Percentiles rank a stretch among this genome's conserved stretches.
These are phyloP conservation scores for Pseudogymnoascus destructans DNA, from an alignment of 2,329 filamentous ascomycete genomes.

Conservation along the genomic window DNA sequence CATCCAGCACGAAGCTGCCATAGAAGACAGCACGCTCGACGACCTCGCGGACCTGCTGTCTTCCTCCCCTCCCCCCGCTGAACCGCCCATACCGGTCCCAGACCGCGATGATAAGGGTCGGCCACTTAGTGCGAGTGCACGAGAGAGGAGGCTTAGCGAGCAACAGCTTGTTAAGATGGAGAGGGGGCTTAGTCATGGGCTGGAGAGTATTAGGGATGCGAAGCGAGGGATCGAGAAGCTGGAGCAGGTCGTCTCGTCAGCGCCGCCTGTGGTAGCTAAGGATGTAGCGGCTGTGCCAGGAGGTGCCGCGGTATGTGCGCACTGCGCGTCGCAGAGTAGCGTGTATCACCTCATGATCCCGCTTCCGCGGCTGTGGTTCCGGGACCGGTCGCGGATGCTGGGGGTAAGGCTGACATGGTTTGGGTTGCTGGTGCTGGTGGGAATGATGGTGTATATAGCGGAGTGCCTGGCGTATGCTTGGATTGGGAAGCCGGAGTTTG, in stretches of 20 bases:
- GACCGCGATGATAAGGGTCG: constrained; percentile 17
- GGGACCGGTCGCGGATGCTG: constrained; percentile 11
- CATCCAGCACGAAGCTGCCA: constrained; percentile 20
- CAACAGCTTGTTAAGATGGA: constrained; percentile 37
- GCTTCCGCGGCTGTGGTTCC: constrained; percentile 15
- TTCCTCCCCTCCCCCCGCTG: background rate
- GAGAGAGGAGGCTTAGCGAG: constrained; percentile 27
- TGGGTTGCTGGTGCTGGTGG: constrained; percentile 15
- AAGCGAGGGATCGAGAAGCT: constrained; percentile 46
- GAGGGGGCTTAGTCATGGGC: constrained; percentile 37
- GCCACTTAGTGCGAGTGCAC: constrained; percentile 22
- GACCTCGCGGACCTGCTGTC: constrained; percentile 13
- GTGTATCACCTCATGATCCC: constrained; percentile 18
- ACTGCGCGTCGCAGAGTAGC: constrained; percentile 9
- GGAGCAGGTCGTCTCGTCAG: constrained; percentile 35
- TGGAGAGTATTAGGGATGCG: constrained; percentile 40
- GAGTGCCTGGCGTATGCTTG: background rate
- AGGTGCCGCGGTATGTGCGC: constrained; percentile 9
- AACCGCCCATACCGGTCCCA: constrained; percentile 14
- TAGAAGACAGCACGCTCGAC: constrained; percentile 24
- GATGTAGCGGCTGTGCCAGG: constrained; percentile 4
- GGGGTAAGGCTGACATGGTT: constrained; percentile 20
- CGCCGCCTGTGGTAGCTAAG: constrained; percentile 26
- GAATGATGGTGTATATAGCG: background rate
- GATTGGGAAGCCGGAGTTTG: background rate